phyloP scores from a whole-genome alignment of 768 basidiomycete species.

The Hemileccinum impolitum region DNA sequence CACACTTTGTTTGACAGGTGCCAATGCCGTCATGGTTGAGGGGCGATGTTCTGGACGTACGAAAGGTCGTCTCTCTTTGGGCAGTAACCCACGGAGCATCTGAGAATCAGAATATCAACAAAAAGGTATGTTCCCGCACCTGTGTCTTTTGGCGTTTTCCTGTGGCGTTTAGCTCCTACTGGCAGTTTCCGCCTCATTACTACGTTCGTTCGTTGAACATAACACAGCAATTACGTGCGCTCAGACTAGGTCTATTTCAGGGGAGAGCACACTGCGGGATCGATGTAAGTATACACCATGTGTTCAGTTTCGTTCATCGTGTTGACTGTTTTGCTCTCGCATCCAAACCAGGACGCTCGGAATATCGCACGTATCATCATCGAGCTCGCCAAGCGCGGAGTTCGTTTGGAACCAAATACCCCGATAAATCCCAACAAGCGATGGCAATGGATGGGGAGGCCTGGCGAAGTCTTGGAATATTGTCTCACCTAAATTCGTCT shows the following conservation, averaged over 20 bases:
- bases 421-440: slow-evolving; percentile 59
- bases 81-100: slow-evolving; percentile 11
- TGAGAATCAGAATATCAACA: slow-evolving; percentile 7
- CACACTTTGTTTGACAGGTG: slow-evolving; percentile 39
- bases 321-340: neutral
- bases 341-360: slow-evolving; percentile 66
- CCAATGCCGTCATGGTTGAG: slow-evolving; percentile 70
- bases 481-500: slow-evolving; percentile 20
- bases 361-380: slow-evolving; percentile 82
- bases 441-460: slow-evolving; percentile 87
- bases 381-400: slow-evolving; percentile 69
- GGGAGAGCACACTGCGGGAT: slow-evolving; percentile 88
- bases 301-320: neutral
- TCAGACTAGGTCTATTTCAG: slow-evolving; percentile 71
- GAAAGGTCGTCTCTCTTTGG: slow-evolving; percentile 54
- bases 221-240: slow-evolving; percentile 66
- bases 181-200: slow-evolving; percentile 16
- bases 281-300: slow-evolving; percentile 60
- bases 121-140: slow-evolving; percentile 14
- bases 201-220: slow-evolving; percentile 54
- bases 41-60: slow-evolving; percentile 74
- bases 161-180: neutral
- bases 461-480: slow-evolving; percentile 60
- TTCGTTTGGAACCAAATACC: slow-evolving; percentile 71
- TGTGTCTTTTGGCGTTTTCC: neutral